Base-by-base conservation (phyloP, 352 stramenopile genomes). In the Phytophthora podocarpi region DNA sequence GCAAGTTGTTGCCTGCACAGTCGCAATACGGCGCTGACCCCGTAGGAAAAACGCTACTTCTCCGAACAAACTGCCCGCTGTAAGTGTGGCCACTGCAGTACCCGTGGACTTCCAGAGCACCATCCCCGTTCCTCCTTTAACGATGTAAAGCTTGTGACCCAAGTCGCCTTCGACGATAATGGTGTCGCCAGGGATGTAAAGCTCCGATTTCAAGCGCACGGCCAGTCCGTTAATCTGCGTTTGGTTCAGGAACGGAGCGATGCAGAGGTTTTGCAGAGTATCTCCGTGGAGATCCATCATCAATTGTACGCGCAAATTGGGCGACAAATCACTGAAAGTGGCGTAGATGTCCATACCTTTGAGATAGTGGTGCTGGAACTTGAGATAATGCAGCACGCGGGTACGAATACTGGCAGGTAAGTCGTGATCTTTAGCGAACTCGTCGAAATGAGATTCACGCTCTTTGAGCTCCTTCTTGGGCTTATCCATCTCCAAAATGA, bases 401-500 rank as follows among this genome's bases (percentile, higher is more conserved):
- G 73, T 81, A 39, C 77, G 80, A 6, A 91, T 72, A 28, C 75
- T 79, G 11, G 65, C 43, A 1, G 80, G 78, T 8, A 93, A 36
- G 11, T 85, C 70, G 43, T 93, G 78, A 20, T 87, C 76, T 37
- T 85, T 83, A 0, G 78, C 84, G 28, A 90, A 91, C 34, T 88
- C 61, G 21, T 93, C 82, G 18, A 91, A 91, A 27, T 70, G 79
- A 1, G 78, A 67, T 20, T 91, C 81, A 1, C 75, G 72, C 48
- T 88, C 78, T 21, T 90, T 85, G 8, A 88, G 72, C 13, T 91
- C 76, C 30, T 93, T 90, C 28, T 87, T 87, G 6, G 80, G 74
- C 37, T 82, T 84, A 59, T 91, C 82, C 57, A 93, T 78, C 20
- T 93, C 73, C 5, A 91, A 51, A 62, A 93, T 85, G 32, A 93